A percentile compares a stretch with the other conserved stretches of the same genome.
phyloP scores from a whole-genome alignment of 106 monocot species.

The Allium sativum region DNA sequence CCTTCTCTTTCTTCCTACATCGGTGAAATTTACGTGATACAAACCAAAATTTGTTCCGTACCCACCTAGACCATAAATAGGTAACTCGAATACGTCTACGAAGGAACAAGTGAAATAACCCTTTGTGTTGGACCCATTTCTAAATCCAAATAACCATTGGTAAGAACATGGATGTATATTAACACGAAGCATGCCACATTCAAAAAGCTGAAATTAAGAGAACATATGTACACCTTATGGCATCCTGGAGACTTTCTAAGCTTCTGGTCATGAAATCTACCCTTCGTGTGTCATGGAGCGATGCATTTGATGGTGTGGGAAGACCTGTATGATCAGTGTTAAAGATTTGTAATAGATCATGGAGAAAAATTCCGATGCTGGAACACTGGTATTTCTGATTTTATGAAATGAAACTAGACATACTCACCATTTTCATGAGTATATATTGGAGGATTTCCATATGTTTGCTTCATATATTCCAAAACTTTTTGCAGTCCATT shows the following conservation, averaged over 20 bases:
- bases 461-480: constrained; percentile 23
- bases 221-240: constrained; percentile 11
- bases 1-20: constrained; percentile 15
- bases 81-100: constrained; percentile 38
- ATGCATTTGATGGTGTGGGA: not conserved
- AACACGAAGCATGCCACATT: too few relatives aligned
- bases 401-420: not conserved
- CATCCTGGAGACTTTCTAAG: too few relatives aligned
- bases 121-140: constrained; percentile 32
- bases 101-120: constrained; percentile 47
- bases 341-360: too few relatives aligned
- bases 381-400: too few relatives aligned
- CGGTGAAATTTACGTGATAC: constrained; percentile 30
- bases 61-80: not conserved
- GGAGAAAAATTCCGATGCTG: too few relatives aligned
- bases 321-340: too few relatives aligned
- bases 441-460: constrained; percentile 33
- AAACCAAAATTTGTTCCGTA: constrained; percentile 22
- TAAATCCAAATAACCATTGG: constrained; percentile 5
- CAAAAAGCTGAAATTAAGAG: not conserved
- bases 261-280: too few relatives aligned
- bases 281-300: constrained; percentile 4
- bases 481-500: constrained; percentile 25
- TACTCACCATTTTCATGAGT: constrained; percentile 50
- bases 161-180: not conserved